These are phyloP conservation scores for Andrographis paniculata DNA, from an alignment of 305 asterid genomes.

Conservation along the genomic window DNA sequence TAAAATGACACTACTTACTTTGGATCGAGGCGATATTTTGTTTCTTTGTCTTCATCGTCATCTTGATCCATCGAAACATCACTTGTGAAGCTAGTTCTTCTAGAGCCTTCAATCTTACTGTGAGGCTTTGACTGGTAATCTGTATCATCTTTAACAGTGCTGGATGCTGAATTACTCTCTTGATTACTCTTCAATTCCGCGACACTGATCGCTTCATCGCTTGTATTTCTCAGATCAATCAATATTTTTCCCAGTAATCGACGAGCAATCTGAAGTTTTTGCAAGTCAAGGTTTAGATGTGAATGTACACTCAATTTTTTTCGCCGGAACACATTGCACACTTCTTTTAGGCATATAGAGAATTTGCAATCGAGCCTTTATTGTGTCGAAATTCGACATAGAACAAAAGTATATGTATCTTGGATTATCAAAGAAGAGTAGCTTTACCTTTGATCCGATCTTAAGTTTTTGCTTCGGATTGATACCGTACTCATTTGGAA, in stretches of 20 bases:
- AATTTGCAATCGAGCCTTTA: background rate
- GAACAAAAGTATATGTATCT: too few relatives aligned
- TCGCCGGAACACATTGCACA: background rate
- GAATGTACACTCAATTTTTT: background rate
- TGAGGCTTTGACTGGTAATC: constrained; percentile 35
- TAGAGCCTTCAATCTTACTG: constrained; percentile 31
- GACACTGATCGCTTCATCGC: constrained; percentile 62
- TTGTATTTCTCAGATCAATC: constrained; percentile 68
- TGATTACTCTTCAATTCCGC: constrained; percentile 56
- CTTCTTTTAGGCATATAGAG: background rate
- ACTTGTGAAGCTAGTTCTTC: constrained; percentile 80
- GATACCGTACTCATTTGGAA: constrained; percentile 97
- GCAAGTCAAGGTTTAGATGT: background rate
- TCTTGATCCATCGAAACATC: constrained; percentile 79
- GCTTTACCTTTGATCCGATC: constrained; percentile 93
- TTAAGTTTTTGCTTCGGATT: constrained; percentile 82
- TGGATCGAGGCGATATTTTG: constrained; percentile 91
- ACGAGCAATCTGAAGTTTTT: constrained; percentile 49
- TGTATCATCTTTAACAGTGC: constrained; percentile 36
- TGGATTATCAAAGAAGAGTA: too few relatives aligned
- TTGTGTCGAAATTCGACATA: too few relatives aligned
- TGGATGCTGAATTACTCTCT: constrained; percentile 25
- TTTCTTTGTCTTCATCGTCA: constrained; percentile 71
- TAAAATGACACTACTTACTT: constrained; percentile 34
- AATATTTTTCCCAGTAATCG: constrained; percentile 64